phyloP scores from a whole-genome alignment of 2,329 filamentous ascomycete species.

The Aspergillus ustus region DNA sequence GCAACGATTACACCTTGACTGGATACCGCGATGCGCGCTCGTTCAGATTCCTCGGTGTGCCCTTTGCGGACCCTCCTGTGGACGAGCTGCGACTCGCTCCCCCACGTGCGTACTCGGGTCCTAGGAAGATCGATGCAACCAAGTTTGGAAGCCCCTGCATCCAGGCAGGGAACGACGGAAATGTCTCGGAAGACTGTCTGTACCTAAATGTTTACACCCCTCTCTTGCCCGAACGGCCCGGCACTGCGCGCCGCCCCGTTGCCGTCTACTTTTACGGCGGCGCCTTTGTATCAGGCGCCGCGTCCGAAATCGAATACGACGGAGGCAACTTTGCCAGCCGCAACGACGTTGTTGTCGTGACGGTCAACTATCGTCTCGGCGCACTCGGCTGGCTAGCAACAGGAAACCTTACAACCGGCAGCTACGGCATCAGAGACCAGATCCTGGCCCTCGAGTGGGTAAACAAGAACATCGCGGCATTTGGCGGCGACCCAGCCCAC shows the following conservation, averaged over 20 bases:
- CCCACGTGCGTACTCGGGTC: conserved; percentile 34
- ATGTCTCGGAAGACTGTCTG: conserved; percentile 40
- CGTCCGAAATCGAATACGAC: conserved; percentile 36
- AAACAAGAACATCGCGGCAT: conserved; percentile 30
- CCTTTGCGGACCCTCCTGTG: conserved; percentile 53
- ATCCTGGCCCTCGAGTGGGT: conserved; percentile 37
- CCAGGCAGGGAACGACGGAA: conserved; percentile 23
- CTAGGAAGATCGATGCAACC: conserved; percentile 37
- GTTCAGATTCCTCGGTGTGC: conserved; percentile 51
- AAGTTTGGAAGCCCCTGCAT: conserved; percentile 27
- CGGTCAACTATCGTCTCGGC: conserved; percentile 42
- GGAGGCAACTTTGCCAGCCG: conserved; percentile 42
- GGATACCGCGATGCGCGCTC: conserved; percentile 35
- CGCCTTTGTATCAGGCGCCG: conserved; percentile 33
- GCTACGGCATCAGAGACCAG: conserved; percentile 39
- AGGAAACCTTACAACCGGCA: conserved; percentile 40
- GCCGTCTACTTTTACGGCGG: conserved; percentile 43
- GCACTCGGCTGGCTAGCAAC: conserved; percentile 38
- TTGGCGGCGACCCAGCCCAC: conserved; percentile 36
- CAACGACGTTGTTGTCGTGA: conserved; percentile 42
- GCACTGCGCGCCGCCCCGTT: conserved; percentile 23
- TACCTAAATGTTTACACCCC: conserved; percentile 43
- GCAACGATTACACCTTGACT: conserved; percentile 26
- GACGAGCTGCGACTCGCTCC: conserved; percentile 50
- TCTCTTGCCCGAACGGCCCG: conserved; percentile 27